These are phyloP conservation scores for Pseudogymnoascus sp. DNA, from an alignment of 2,329 filamentous ascomycete genomes.

Conservation along the genomic window DNA sequence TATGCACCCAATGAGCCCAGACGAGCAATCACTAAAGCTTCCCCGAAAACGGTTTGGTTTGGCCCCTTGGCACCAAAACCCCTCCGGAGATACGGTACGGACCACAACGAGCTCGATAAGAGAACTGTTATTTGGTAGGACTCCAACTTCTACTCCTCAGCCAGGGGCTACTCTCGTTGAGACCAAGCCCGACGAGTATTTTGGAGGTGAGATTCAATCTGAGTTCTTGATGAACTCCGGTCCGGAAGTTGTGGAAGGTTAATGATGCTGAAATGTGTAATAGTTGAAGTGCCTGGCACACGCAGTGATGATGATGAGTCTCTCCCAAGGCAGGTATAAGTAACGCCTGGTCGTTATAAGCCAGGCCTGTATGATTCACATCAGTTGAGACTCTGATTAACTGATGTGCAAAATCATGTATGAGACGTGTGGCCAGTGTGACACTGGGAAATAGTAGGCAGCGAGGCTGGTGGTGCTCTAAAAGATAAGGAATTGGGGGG, in stretches of 20 bases:
- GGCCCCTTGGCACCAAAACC: conserved; percentile 26
- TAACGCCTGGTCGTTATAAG: neutral
- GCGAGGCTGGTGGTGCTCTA: no score
- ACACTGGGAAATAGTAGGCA: no score
- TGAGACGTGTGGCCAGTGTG: neutral
- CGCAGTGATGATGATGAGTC: neutral
- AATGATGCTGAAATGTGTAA: conserved; percentile 21
- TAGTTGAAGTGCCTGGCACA: conserved; percentile 12
- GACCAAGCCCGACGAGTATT: neutral
- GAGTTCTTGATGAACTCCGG: neutral
- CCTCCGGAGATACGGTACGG: conserved; percentile 21
- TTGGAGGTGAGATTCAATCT: neutral
- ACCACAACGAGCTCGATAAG: conserved; percentile 25
- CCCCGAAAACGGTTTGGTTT: conserved; percentile 20
- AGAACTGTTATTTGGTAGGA: conserved; percentile 22
- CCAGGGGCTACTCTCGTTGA: neutral
- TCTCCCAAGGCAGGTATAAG: neutral
- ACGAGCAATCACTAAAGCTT: conserved; percentile 8
- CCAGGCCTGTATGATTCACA: neutral
- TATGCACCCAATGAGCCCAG: conserved; percentile 9
- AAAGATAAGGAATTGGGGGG: neutral
- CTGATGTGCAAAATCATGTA: neutral
- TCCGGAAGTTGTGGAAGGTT: neutral
- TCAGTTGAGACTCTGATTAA: neutral
- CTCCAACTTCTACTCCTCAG: conserved; percentile 22